phyloP scores from a whole-genome alignment of 495 filamentous ascomycete genomes.

The Daldinia concentrica region DNA sequence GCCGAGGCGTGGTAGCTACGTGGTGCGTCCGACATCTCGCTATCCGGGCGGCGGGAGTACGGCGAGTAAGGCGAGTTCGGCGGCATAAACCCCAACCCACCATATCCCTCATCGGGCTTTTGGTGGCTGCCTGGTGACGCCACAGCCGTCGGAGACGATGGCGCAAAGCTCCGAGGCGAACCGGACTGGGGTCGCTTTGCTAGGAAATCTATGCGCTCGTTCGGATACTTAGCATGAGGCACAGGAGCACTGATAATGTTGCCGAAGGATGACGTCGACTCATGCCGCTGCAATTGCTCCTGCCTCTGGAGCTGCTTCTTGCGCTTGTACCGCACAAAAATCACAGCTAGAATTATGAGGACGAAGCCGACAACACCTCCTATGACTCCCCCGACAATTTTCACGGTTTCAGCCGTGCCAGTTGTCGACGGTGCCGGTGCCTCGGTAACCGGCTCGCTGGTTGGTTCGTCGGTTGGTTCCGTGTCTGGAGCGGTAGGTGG shows the following conservation, averaged over 20 bases:
- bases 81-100: conserved; percentile 35
- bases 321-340: conserved; percentile 37
- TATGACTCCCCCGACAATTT: conserved; percentile 46
- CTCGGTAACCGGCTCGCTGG: conserved; percentile 15
- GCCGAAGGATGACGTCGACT: conserved; percentile 57
- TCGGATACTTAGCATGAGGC: conserved; percentile 46
- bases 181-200: conserved; percentile 35
- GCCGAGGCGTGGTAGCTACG: conserved; percentile 43
- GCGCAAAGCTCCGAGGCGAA: conserved; percentile 15
- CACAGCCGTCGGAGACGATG: conserved; percentile 12
- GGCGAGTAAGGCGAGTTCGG: conserved; percentile 39
- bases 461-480: conserved; percentile 1
- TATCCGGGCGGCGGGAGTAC: conserved; percentile 34
- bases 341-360: conserved; percentile 29
- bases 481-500: not conserved
- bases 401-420: conserved; percentile 36
- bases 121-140: not conserved
- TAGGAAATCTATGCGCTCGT: conserved; percentile 50
- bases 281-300: conserved; percentile 35
- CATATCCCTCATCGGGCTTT: conserved; percentile 6
- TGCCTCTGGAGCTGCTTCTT: conserved; percentile 39
- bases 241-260: conserved; percentile 58
- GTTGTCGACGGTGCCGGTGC: conserved; percentile 26
- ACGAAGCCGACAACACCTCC: conserved; percentile 44
- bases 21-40: conserved; percentile 34